Base-by-base conservation (phyloP, 2,329 filamentous ascomycete species). In the Fusarium luffae region DNA sequence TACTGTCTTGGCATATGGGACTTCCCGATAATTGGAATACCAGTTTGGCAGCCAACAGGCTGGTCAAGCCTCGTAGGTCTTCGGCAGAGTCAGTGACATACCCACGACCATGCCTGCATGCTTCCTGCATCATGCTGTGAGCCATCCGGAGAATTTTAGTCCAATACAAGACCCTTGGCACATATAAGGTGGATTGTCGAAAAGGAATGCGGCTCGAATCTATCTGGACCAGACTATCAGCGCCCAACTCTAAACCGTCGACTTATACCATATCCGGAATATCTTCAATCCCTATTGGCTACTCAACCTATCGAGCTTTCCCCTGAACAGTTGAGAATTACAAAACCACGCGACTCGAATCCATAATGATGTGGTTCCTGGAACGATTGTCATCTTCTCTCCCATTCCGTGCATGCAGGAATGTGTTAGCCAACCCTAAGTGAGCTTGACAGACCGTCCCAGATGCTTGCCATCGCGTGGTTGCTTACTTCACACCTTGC, bases 131-230 rank as follows among this genome's bases (percentile, higher is more conserved):
- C 25, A 7, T 50, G 28, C 18, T 23, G 16, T 28, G 25, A 25
- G 41, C 25, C 19, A 9, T 3, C 21, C 34, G 54, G 54, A n/a
- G 32, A 59, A 34, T 51, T 59, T 30, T 4, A 18, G 10, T 30
- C 41, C 57, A 41, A n/a, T 42, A 32, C 21, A 43, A n/a, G 32
- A 37, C 23, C 10, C 19, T 37, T 37, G 18, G 34, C 34, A 11
- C 34, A 37, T 37, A n/a, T n/a, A n/a, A 37, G 40, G 18, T 27
- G n/a, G 37, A 23, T 30, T 41, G 14, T 12, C 19, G 9, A 25
- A 7, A 18, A 65, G 65, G 66, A 68, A 68, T 68, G 66, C 46
- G 54, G 64, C 49, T 68, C 28, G 32, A 28, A 44, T 34, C 49
- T 41, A 41, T 30, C 50, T 56, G 46, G 50, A 52, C 49, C 64